These are phyloP conservation scores for Xylaria sp. DNA, from an alignment of 2,329 filamentous ascomycete genomes.

Conservation along the genomic window DNA sequence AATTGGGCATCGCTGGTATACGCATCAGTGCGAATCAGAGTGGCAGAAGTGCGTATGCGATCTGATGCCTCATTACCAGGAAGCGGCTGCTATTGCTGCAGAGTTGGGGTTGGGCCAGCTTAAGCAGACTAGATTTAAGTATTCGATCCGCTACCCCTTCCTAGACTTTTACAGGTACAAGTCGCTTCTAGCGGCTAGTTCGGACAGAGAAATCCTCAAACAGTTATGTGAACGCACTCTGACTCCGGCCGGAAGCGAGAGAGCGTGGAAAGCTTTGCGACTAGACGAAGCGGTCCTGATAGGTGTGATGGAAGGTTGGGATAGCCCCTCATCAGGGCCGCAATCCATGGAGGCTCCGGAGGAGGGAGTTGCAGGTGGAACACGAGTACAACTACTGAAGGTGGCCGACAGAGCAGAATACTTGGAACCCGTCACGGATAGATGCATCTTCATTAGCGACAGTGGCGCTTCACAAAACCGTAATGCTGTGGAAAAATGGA, in stretches of 20 bases:
- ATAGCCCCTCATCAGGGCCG: too few relatives aligned
- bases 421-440: neutral
- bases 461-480: neutral
- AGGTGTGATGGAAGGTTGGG: too few relatives aligned
- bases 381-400: neutral
- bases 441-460: constrained; percentile 4
- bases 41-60: neutral
- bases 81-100: neutral
- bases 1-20: neutral
- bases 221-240: neutral
- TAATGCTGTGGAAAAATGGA: neutral
- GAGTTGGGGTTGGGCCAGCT: neutral
- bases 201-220: neutral
- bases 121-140: neutral
- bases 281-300: neutral
- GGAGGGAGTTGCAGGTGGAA: neutral
- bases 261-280: constrained; percentile 3
- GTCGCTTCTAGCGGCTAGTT: neutral
- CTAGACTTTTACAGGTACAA: neutral
- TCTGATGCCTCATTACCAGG: neutral
- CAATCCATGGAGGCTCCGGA: neutral
- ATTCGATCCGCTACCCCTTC: too few relatives aligned
- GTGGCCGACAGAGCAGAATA: neutral
- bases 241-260: neutral
- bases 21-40: neutral